Conservation (phyloP, 2,329 filamentous ascomycete species). For the Pseudogymnoascus pannorum region DNA sequence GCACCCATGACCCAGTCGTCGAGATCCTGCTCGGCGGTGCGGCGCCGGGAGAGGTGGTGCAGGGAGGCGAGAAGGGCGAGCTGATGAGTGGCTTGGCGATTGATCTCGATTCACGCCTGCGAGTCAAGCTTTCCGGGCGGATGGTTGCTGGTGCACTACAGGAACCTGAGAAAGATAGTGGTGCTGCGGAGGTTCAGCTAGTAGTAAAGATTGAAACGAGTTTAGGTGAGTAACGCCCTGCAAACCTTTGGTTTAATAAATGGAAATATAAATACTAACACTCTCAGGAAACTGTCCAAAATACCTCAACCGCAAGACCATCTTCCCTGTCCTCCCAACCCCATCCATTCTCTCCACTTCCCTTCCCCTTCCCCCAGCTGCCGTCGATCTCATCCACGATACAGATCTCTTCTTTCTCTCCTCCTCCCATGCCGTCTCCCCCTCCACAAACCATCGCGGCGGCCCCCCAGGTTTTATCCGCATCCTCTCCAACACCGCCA, state of each 20-base stretch:
- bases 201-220: conserved; percentile 64
- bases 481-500: conserved; percentile 49
- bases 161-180: conserved; percentile 21
- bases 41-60: conserved; percentile 34
- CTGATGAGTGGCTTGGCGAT: conserved; percentile 57
- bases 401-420: conserved; percentile 76
- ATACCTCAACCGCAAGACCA: conserved; percentile 69
- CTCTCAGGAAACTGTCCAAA: conserved; percentile 70
- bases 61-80: conserved; percentile 33
- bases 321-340: conserved; percentile 46
- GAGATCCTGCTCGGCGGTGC: conserved; percentile 49
- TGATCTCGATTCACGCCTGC: conserved; percentile 57
- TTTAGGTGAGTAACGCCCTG: conserved; percentile 38
- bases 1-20: conserved; percentile 61
- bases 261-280: conserved; percentile 14
- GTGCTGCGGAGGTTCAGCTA: conserved; percentile 39
- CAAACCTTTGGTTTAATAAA: background rate
- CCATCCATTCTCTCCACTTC: conserved; percentile 44
- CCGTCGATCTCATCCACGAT: conserved; percentile 46
- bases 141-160: conserved; percentile 58
- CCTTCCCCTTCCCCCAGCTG: conserved; percentile 26
- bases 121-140: conserved; percentile 66
- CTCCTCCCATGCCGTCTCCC: conserved; percentile 49
- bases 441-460: conserved; percentile 74
- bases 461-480: conserved; percentile 68